These are phyloP conservation scores for Hypoxylon sp. DNA, from an alignment of 2,329 filamentous ascomycete species.

Conservation along the genomic window DNA sequence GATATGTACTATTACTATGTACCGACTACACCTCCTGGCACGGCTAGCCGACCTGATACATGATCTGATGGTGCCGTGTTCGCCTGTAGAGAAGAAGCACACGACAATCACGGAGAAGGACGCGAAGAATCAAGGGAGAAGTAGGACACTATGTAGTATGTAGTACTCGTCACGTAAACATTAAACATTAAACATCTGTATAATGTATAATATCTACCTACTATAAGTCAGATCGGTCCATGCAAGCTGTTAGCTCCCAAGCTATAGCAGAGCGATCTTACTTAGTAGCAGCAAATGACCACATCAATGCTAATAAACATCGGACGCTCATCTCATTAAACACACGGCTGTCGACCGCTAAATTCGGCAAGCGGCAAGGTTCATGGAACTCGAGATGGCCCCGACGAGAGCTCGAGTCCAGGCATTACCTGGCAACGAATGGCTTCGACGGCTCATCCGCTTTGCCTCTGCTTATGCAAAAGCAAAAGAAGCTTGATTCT, in stretches of 20 bases:
- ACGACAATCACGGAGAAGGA: slow-evolving; percentile 12
- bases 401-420: slow-evolving; percentile 2
- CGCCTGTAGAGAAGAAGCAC: slow-evolving; percentile 10
- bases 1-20: no score
- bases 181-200: no score
- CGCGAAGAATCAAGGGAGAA: slow-evolving; percentile 3
- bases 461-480: slow-evolving; percentile 1
- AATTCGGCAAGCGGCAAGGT: slow-evolving; percentile 29
- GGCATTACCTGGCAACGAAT: slow-evolving; percentile 18
- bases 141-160: no score
- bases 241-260: background rate
- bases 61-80: no score
- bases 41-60: no score
- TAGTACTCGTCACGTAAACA: no score
- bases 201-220: no score
- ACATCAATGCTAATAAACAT: slow-evolving; percentile 8
- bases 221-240: no score
- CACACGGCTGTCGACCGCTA: slow-evolving; percentile 27
- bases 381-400: slow-evolving; percentile 26
- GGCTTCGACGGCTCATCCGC: slow-evolving; percentile 9
- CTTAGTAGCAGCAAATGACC: no score
- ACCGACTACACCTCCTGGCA: background rate
- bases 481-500: no score
- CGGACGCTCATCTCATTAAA: slow-evolving; percentile 2
- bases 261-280: background rate